These are phyloP conservation scores for Penicillium sp. DNA, from an alignment of 2,329 filamentous ascomycete genomes.

Conservation along the genomic window DNA sequence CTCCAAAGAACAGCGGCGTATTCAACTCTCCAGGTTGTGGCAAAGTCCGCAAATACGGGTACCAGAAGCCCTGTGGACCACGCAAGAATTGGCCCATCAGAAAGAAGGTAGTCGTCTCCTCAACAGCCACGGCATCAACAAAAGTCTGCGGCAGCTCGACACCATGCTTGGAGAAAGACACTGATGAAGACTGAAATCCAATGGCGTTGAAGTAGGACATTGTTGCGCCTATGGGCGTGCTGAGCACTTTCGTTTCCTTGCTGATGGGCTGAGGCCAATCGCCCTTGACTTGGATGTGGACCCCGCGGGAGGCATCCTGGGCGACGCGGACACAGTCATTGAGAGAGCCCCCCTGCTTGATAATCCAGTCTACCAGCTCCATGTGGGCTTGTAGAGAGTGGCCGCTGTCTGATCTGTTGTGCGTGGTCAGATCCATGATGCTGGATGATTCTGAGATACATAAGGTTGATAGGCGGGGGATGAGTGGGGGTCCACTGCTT, in stretches of 20 bases:
- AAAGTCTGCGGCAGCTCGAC: constrained; percentile 54
- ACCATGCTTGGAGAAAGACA: constrained; percentile 33
- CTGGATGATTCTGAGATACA: neutral
- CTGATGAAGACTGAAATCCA: constrained; percentile 19
- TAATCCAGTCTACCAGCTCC: constrained; percentile 36
- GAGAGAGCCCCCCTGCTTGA: constrained; percentile 33
- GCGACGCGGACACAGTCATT: constrained; percentile 37
- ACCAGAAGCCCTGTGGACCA: constrained; percentile 64
- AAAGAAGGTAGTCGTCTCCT: constrained; percentile 68
- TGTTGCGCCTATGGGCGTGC: constrained; percentile 36
- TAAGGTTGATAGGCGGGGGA: neutral
- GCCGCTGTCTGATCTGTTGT: constrained; percentile 3
- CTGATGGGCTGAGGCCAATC: constrained; percentile 27
- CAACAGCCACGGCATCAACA: constrained; percentile 53
- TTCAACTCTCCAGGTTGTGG: constrained; percentile 64
- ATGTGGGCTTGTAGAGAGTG: constrained; percentile 29
- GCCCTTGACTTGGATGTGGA: constrained; percentile 38
- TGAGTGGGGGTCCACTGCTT: constrained; percentile 15
- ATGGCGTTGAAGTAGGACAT: constrained; percentile 43
- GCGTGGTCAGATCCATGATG: neutral
- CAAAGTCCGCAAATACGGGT: constrained; percentile 65
- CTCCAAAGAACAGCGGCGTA: constrained; percentile 65
- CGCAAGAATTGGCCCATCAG: constrained; percentile 68
- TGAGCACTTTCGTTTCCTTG: constrained; percentile 37
- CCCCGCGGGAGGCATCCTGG: constrained; percentile 36